Evolutionary conservation across 257 asterid genomes (phyloP), one percentile per base, ranked within the genome.

Genomic region (Apocynum venetum): DNA sequence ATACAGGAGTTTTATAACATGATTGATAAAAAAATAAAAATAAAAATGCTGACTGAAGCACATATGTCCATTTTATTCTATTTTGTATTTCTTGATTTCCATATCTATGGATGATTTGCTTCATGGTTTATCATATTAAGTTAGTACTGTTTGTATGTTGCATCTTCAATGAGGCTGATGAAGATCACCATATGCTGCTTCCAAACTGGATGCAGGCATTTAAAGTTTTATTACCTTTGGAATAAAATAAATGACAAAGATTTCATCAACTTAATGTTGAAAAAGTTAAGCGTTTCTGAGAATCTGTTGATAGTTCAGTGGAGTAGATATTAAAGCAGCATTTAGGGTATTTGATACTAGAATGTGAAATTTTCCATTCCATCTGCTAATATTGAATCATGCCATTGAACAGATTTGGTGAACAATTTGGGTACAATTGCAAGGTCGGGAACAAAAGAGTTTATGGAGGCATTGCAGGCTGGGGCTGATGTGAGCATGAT

Each of bases 401-500:
- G 76, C 72, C 1, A 6, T 14, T 78, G 13, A 3, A 1, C 79
- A 92, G 97, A 90, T 84, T 80, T 92, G 94, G 96, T 92, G 83
- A 92, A 92, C 87, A 91, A 90, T 66, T 67, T 91, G 85, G 96
- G 97, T 17, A 91, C 97, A 2, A 91, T 91, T 52, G 97, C 97
- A 10, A 85, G 96, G 82, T 91, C 97, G 20, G 97, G 97, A 0
- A 92, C 96, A 1, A 92, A 92, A 77, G 97, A 92, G 47, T 90
- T 92, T 60, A 92, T 92, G 96, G 96, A 92, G 81, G 97, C 96
- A 0, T 52, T 92, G 82, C 94, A 90, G 67, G 97, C 96, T 1
- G 97, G 97, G n/a, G 97, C 96, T 14, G 97, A 92, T 74, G 97
- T 92, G n/a, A 90, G 94, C 85, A 92, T 92, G 97, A 92, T 90